Evolutionary conservation across 129 eudicot genomes (phyloP), one percentile per base, ranked within the genome.

Genomic region (Sambucus nigra): DNA sequence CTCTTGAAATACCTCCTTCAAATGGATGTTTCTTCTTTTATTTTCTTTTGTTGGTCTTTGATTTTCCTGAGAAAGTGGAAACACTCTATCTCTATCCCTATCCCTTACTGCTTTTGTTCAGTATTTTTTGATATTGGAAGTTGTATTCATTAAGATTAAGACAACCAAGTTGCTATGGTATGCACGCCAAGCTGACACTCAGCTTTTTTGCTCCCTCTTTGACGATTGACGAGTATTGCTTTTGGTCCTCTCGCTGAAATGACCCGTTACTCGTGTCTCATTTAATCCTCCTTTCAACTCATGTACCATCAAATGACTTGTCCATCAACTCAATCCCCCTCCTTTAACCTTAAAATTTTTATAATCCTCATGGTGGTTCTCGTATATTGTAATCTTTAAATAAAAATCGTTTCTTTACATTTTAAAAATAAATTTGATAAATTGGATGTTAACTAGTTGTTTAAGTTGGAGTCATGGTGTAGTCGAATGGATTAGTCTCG

Each of bases 151-250:
- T 58, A 35, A 67, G 60, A 65, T 66, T 49, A 67, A 73, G 77
- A 71, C 64, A 59, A 58, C 73, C 78, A 71, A 75, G 60, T 75
- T 74, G 82, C 75, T 68, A n/a, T n/a, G 71, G 26, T 67, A 64
- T 63, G 87, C 94, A 83, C 78, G 94, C 87, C 77, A 72, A 48
- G 71, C 83, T 76, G 94, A 83, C 84, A 79, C 20, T 42, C 78
- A 59, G 71, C 87, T 73, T 71, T 83, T 59, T 53, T 60, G 63
- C n/a, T n/a, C n/a, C n/a, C n/a, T n/a, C n/a, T n/a, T n/a, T n/a
- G n/a, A n/a, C n/a, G n/a, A 32, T 24, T n/a, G 45, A 18, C 29
- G 6, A 49, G 31, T 49, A 23, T 25, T 55, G 22, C 61, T 48
- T 55, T 48, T 44, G 47, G 31, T 17, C 48, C 47, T 31, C 25